phyloP scores from a whole-genome alignment of 1,284 basidiomycete genomes.

The Mycena citricolor region DNA sequence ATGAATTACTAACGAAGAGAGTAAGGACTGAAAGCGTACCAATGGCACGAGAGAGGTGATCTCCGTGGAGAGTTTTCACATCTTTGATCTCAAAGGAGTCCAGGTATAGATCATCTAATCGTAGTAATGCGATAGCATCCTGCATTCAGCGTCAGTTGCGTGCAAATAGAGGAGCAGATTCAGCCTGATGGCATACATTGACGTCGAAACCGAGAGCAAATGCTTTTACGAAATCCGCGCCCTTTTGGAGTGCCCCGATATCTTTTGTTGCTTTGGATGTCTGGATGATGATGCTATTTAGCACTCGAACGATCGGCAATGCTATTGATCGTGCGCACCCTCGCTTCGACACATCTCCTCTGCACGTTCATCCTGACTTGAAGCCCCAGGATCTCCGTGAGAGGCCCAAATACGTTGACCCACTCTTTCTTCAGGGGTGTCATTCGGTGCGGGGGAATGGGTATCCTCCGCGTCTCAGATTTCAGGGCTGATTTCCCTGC shows the following conservation, averaged over 20 bases:
- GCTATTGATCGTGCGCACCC: conserved; percentile 55
- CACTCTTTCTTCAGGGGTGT: conserved; percentile 97
- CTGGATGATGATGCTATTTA: conserved; percentile 40
- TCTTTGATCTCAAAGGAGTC: conserved; percentile 99
- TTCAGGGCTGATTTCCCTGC: conserved; percentile 59
- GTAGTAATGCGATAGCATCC: conserved; percentile 94
- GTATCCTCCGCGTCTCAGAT: conserved; percentile 79
- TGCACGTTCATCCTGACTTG: conserved; percentile 97
- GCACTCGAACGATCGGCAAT: neutral
- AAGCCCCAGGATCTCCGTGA: conserved; percentile 91
- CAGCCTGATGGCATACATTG: conserved; percentile 59
- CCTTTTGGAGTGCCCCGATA: conserved; percentile 90
- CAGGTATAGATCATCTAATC: conserved; percentile 95
- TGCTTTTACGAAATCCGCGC: conserved; percentile 97
- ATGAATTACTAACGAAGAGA: neutral
- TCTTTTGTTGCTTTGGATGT: conserved; percentile 95
- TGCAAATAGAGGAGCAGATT: conserved; percentile 6
- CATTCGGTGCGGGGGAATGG: conserved; percentile 96
- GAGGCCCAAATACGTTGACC: conserved; percentile 94
- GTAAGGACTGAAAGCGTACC: conserved; percentile 48
- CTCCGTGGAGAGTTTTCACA: conserved; percentile 96
- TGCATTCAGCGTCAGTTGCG: conserved; percentile 35
- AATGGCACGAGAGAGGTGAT: conserved; percentile 94
- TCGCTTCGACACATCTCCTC: conserved; percentile 86
- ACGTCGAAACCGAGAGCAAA: conserved; percentile 94